Percentiles rank a stretch among this genome's conserved stretches.
These are phyloP conservation scores for Boletus barrowsii DNA, from an alignment of 768 basidiomycete species.

Conservation along the genomic window DNA sequence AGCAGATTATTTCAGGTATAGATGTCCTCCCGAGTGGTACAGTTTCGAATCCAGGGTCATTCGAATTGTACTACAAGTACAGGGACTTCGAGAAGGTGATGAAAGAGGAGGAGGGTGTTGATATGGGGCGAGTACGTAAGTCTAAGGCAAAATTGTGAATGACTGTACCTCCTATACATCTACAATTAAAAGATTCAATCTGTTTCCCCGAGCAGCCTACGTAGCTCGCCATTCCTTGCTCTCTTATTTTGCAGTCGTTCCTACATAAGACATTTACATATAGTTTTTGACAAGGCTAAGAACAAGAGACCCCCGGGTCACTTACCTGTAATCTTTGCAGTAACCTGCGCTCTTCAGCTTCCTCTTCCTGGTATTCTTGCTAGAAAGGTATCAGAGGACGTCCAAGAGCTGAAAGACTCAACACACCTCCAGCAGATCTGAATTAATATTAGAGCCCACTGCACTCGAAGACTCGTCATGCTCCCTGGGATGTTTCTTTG, in stretches of 20 bases:
- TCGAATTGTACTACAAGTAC: conserved; percentile 63
- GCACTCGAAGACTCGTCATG: neutral
- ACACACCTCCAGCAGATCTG: conserved; percentile 1
- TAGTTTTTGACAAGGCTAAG: neutral
- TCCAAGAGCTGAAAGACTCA: too few species aligned
- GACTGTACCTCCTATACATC: neutral
- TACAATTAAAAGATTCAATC: neutral
- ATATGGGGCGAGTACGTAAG: neutral
- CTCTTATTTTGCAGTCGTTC: conserved; percentile 6
- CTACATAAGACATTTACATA: neutral
- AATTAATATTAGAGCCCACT: too few species aligned
- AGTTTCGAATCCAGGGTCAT: conserved; percentile 67
- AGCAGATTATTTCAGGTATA: conserved; percentile 71
- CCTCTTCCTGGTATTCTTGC: conserved; percentile 11
- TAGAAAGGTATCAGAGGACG: neutral
- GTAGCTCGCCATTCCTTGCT: conserved; percentile 8
- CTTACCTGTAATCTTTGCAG: conserved; percentile 11
- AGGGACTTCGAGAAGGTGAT: conserved; percentile 43
- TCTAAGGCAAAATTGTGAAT: conserved; percentile 14
- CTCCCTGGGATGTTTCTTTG: neutral
- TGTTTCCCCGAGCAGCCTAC: conserved; percentile 11
- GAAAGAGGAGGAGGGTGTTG: conserved; percentile 17
- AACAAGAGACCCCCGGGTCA: neutral
- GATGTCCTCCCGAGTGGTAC: conserved; percentile 68
- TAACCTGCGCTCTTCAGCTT: conserved; percentile 14